Conservation (phyloP, 73 alveolate species). For the Paraurostyla sp. region DNA sequence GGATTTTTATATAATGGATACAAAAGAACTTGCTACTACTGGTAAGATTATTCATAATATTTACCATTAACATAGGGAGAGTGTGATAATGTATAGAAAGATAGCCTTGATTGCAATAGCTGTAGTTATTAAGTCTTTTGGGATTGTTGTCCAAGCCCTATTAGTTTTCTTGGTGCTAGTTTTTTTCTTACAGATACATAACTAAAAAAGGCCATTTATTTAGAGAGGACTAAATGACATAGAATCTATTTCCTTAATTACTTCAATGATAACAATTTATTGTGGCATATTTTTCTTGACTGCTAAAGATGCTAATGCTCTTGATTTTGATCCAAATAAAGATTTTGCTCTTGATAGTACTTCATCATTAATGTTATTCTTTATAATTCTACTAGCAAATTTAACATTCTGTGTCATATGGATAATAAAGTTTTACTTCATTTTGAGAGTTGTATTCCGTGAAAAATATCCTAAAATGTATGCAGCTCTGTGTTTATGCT, state of each 20-base stretch:
- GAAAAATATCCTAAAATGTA: conserved; percentile 7
- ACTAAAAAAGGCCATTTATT: conserved; percentile 52
- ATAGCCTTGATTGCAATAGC: conserved; percentile 63
- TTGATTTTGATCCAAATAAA: conserved; percentile 32
- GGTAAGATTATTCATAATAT: neutral
- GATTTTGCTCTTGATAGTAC: neutral
- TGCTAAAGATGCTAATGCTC: conserved; percentile 8
- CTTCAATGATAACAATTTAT: conserved; percentile 63
- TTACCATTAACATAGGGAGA: conserved; percentile 76
- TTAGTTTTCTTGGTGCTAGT: conserved; percentile 66
- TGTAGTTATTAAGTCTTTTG: conserved; percentile 54
- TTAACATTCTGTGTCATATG: neutral
- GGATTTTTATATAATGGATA: too few relatives aligned
- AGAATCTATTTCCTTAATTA: conserved; percentile 59
- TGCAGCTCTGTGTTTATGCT: neutral
- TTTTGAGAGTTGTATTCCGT: neutral
- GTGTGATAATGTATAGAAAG: conserved; percentile 66
- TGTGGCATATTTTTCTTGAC: conserved; percentile 71
- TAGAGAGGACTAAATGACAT: conserved; percentile 57
- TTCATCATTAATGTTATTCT: neutral
- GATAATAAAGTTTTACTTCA: neutral
- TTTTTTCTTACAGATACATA: conserved; percentile 47
- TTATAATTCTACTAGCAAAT: conserved; percentile 11
- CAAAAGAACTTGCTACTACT: conserved; percentile 52
- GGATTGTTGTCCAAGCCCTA: conserved; percentile 71